Conservation (phyloP, 371 early-diverging fungal genomes). For the Rhizopus sp. region DNA sequence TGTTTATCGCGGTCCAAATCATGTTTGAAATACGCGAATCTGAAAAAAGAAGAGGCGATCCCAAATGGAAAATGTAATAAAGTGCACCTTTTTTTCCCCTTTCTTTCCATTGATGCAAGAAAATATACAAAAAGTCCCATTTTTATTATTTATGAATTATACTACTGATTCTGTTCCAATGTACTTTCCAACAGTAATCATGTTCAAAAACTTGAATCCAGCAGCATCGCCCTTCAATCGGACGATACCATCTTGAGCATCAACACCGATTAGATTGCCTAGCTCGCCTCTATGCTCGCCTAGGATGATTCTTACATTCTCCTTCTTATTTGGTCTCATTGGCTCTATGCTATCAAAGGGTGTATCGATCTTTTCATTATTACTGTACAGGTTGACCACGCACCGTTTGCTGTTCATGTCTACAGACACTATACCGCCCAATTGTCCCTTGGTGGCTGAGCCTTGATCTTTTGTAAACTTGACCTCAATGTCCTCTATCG, state of each 20-base stretch:
- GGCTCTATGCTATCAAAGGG: constrained; percentile 61
- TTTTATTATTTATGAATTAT: constrained; percentile 8
- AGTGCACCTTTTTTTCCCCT: background rate
- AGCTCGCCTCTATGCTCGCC: constrained; percentile 73
- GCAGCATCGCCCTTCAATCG: constrained; percentile 59
- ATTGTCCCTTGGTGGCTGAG: constrained; percentile 43
- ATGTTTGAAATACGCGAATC: constrained; percentile 85
- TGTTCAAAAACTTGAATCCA: constrained; percentile 65
- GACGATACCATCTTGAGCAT: constrained; percentile 83
- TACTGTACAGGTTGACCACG: constrained; percentile 32
- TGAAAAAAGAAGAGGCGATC: constrained; percentile 62
- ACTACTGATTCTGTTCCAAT: constrained; percentile 26
- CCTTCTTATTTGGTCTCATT: constrained; percentile 77
- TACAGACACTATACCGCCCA: constrained; percentile 53
- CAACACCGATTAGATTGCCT: constrained; percentile 80
- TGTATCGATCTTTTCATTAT: constrained; percentile 37
- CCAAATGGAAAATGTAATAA: constrained; percentile 44
- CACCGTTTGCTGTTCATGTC: constrained; percentile 49
- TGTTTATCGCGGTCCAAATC: constrained; percentile 77
- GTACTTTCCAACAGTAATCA: constrained; percentile 66
- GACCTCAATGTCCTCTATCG: constrained; percentile 70
- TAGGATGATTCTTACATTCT: constrained; percentile 72
- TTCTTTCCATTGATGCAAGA: background rate
- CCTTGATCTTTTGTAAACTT: constrained; percentile 36
- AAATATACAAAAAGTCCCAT: constrained; percentile 3